Evolutionary conservation across 345 rosid species (phyloP).

Genomic region (Raphanus sativus): DNA sequence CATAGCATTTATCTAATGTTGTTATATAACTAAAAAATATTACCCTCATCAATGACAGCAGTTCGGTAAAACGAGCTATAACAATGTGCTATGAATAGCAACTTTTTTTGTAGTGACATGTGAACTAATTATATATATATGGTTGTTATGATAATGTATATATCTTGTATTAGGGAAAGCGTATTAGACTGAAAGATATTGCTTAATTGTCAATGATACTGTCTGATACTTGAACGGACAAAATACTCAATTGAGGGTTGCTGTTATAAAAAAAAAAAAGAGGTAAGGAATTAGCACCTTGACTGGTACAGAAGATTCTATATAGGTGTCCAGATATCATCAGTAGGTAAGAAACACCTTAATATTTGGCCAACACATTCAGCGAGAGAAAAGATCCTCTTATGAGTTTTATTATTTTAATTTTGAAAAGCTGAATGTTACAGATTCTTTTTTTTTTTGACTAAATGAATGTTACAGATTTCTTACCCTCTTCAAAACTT

Average conservation of each 20-base stretch:
- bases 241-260: not conserved
- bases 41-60: no score
- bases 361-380: constrained; percentile 28
- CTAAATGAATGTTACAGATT: not conserved
- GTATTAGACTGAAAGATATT: not conserved
- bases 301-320: constrained; percentile 17
- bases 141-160: not conserved
- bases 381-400: constrained; percentile 1
- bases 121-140: not conserved
- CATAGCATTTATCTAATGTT: no score
- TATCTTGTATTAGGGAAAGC: not conserved
- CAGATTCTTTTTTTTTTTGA: not conserved
- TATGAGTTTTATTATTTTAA: not conserved
- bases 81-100: no score
- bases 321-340: constrained; percentile 28
- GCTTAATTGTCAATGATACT: not conserved
- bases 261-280: not conserved
- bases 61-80: no score
- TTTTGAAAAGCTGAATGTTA: constrained; percentile 5
- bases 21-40: no score
- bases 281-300: constrained; percentile 21
- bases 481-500: not conserved
- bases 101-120: no score
- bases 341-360: constrained; percentile 21
- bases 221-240: not conserved